A percentile compares a stretch with the other conserved stretches of the same genome.
Evolutionary conservation across 306 rosid genomes (phyloP).

Genomic region (Fragaria nilgerrensis): DNA sequence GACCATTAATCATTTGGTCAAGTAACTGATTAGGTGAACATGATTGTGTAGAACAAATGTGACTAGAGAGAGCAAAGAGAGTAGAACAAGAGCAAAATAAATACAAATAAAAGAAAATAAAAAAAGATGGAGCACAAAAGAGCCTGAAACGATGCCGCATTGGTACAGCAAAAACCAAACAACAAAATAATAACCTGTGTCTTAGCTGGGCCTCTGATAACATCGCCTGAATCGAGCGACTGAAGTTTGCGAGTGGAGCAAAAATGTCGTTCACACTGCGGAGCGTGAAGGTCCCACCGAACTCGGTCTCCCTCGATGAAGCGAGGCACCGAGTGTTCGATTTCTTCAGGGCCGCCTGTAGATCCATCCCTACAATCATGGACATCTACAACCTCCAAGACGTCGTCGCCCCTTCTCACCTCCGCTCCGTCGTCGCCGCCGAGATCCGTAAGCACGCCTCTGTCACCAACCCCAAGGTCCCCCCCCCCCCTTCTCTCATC

Average conservation of each 20-base stretch:
- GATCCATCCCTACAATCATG: conserved; percentile 78
- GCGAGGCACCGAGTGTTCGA: conserved; percentile 78
- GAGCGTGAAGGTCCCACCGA: conserved; percentile 74
- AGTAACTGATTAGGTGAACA: too few relatives aligned
- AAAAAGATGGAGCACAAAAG: too few relatives aligned
- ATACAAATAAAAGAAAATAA: too few relatives aligned
- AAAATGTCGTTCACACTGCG: conserved; percentile 54
- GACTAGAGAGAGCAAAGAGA: too few relatives aligned
- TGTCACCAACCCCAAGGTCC: conserved; percentile 73
- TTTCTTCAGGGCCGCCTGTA: conserved; percentile 73
- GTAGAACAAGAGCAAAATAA: too few relatives aligned
- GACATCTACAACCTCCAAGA: conserved; percentile 80
- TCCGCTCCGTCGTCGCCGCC: conserved; percentile 76
- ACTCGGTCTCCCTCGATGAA: conserved; percentile 72
- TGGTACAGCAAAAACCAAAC: too few relatives aligned
- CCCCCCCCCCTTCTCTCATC: background rate
- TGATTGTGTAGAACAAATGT: too few relatives aligned
- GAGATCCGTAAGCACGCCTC: conserved; percentile 76
- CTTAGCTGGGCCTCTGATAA: too few relatives aligned
- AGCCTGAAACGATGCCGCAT: too few relatives aligned
- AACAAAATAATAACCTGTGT: too few relatives aligned
- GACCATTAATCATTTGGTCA: too few relatives aligned
- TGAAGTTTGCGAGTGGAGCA: background rate
- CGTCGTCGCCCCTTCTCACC: conserved; percentile 52
- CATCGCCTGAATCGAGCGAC: too few relatives aligned